Conservation (phyloP, 2,329 filamentous ascomycete species). For the Biscogniauxia mediterranea region DNA sequence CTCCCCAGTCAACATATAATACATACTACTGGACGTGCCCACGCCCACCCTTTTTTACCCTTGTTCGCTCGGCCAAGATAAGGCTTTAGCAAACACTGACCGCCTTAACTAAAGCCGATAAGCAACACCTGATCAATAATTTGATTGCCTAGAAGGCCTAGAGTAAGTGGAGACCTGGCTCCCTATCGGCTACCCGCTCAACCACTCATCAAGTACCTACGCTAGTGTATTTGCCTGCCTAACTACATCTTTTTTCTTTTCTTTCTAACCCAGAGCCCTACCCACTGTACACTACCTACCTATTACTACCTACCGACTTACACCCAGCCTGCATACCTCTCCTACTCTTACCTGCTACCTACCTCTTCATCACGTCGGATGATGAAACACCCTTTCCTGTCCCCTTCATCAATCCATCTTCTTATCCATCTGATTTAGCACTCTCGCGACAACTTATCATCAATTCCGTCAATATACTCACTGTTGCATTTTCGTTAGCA, state of each 20-base stretch:
- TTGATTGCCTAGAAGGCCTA: background rate
- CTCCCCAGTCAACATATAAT: too few species aligned
- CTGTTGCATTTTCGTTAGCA: background rate
- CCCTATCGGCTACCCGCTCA: background rate
- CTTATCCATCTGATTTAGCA: conserved; percentile 3
- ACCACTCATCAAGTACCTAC: background rate
- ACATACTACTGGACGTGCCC: too few species aligned
- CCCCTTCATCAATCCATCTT: conserved; percentile 6
- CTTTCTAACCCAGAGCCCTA: background rate
- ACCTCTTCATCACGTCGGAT: background rate
- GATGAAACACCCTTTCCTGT: background rate
- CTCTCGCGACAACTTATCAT: background rate
- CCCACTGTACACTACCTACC: background rate
- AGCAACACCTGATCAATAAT: background rate
- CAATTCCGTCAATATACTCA: background rate
- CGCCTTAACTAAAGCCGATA: background rate
- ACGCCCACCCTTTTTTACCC: background rate
- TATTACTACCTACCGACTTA: background rate
- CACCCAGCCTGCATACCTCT: background rate
- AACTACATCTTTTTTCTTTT: background rate
- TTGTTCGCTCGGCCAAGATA: background rate
- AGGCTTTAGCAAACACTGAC: background rate
- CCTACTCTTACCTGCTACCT: too few species aligned
- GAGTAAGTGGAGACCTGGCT: background rate
- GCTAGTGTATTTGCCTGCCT: background rate